Evolutionary conservation across 108 stramenopile genomes (phyloP), one percentile per base, ranked within the genome.

Genomic region (Nannochloropsis gaditana): DNA sequence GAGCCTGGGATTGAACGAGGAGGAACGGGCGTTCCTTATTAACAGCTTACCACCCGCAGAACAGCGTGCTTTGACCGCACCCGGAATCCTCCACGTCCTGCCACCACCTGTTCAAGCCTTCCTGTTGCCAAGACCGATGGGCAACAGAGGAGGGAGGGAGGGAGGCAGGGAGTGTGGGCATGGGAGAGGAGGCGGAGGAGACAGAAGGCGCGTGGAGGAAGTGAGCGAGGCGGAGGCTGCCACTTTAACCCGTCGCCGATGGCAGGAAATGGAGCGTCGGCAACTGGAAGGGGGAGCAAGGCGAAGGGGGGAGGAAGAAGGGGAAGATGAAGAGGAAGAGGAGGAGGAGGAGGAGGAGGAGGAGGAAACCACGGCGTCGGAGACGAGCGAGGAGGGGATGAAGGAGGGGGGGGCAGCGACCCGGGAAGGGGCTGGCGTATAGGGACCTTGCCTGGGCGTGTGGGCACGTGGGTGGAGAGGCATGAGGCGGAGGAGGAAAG

Each of bases 251-350:
- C 59, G 59, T 73, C 59, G 59, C 15, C 59, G 59, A 73, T n/a
- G 15, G 8, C 3, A 6, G n/a, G 59, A 73, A 73, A 73, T 73
- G 59, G 31, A 31, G 31, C 59, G 59, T n/a, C 59, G 59, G n/a
- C 59, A n/a, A 6, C 3, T 4, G n/a, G 59, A 73, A 73, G n/a
- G 15, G 59, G 59, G 8, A 15, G 59, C 15, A n/a, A 15, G 59
- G 8, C 59, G 2, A 73, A 15, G 8, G 59, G 19, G 59, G 59
- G 59, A 73, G 59, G 59, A 73, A 73, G 59, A n/a, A n/a, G n/a
- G 59, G 59, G 59, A 73, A n/a, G 59, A n/a, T n/a, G 59, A 73
- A n/a, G 59, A 73, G 59, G 59, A 73, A 73, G 31, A 31, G 31
- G 31, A 31, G 1, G 59, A 73, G 59, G 59, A 73, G n/a, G 59